phyloP scores from a whole-genome alignment of 306 rosid species.

The Ceratonia siliqua region DNA sequence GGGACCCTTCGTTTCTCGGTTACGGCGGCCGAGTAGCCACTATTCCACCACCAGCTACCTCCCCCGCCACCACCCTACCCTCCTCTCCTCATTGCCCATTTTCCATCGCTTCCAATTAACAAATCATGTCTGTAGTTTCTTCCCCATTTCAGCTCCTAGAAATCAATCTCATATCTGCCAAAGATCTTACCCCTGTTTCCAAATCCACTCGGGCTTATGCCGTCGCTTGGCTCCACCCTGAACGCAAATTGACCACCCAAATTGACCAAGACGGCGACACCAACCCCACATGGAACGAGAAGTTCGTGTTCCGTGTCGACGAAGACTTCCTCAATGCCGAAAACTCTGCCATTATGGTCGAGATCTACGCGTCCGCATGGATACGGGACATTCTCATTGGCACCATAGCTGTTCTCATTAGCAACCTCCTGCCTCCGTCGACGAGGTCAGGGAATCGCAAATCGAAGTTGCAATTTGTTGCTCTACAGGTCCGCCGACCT shows the following conservation, averaged over 20 bases:
- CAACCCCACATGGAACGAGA: conserved; percentile 80
- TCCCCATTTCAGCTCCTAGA: conserved; percentile 53
- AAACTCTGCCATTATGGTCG: conserved; percentile 51
- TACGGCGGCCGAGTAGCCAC: conserved; percentile 3
- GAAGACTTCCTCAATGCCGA: conserved; percentile 44
- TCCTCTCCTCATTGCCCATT: not conserved
- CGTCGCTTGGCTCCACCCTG: conserved; percentile 67
- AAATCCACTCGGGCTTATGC: conserved; percentile 62
- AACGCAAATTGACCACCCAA: conserved; percentile 56
- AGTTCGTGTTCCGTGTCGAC: conserved; percentile 68
- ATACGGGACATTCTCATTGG: conserved; percentile 60
- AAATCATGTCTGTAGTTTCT: not conserved
- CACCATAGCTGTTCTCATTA: conserved; percentile 46
- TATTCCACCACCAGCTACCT: not conserved
- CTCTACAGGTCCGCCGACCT: conserved; percentile 71
- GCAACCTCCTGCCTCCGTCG: conserved; percentile 49
- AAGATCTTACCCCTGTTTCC: conserved; percentile 50
- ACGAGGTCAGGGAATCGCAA: conserved; percentile 28
- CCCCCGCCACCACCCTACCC: not conserved
- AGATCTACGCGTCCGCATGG: conserved; percentile 59
- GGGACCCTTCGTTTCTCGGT: not conserved
- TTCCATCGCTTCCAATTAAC: not conserved
- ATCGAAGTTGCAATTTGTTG: conserved; percentile 50
- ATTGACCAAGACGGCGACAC: conserved; percentile 55
- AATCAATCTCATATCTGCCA: conserved; percentile 68